phyloP scores from a whole-genome alignment of 164 flowering plant species.

The Umbellularia californica region DNA sequence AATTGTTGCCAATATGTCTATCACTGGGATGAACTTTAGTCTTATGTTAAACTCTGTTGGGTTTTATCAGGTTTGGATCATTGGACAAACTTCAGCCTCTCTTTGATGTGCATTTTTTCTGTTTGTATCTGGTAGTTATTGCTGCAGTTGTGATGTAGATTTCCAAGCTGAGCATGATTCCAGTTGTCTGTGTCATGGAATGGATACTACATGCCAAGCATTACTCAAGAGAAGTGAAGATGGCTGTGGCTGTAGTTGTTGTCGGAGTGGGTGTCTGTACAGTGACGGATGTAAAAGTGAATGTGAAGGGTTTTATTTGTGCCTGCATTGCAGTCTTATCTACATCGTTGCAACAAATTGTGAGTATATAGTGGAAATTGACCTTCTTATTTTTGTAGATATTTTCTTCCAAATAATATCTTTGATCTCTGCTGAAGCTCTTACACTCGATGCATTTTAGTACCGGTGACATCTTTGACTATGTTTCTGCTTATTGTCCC shows the following conservation, averaged over 20 bases:
- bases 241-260: slow-evolving; percentile 74
- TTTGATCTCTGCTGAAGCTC: background rate
- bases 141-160: slow-evolving; percentile 38
- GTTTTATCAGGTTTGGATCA: slow-evolving; percentile 49
- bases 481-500: background rate
- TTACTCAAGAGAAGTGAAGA: slow-evolving; percentile 67
- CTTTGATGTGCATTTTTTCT: background rate
- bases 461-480: background rate
- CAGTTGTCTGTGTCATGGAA: slow-evolving; percentile 82
- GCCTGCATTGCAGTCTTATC: slow-evolving; percentile 71
- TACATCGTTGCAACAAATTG: slow-evolving; percentile 93
- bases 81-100: background rate
- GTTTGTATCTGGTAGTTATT: background rate
- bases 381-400: background rate
- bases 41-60: slow-evolving; percentile 71
- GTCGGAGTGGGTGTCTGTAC: slow-evolving; percentile 92
- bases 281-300: slow-evolving; percentile 91
- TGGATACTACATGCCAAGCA: slow-evolving; percentile 78
- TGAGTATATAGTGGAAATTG: slow-evolving; percentile 32
- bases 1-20: slow-evolving; percentile 78
- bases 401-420: too few species aligned
- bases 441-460: background rate
- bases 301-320: slow-evolving; percentile 83
- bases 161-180: slow-evolving; percentile 76
- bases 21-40: slow-evolving; percentile 84